Evolutionary conservation across 208 protist genomes (phyloP).

Genomic region (Acanthamoeba triangularis): DNA sequence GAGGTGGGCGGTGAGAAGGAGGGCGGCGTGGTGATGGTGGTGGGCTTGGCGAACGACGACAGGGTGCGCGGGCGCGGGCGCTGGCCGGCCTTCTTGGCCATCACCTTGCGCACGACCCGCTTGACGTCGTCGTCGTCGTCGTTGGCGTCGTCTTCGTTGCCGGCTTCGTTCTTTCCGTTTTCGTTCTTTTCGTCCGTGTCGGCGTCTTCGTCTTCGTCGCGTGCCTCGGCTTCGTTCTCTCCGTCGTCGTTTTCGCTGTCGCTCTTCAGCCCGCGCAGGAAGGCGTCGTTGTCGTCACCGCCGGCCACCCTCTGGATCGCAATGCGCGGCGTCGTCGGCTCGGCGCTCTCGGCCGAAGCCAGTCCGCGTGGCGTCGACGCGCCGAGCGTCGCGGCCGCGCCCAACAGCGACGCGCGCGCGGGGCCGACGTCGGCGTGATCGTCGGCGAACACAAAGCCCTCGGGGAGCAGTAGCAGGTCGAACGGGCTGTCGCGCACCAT

Average conservation of each 20-base stretch:
- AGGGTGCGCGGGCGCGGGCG: too few species aligned
- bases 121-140: too few species aligned
- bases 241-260: not conserved
- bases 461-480: not conserved
- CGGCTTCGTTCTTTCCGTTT: not conserved
- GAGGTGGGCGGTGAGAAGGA: too few species aligned
- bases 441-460: not conserved
- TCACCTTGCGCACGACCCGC: too few species aligned
- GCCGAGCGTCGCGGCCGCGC: not conserved
- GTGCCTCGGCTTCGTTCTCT: not conserved
- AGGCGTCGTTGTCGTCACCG: not conserved
- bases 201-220: not conserved
- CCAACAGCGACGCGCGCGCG: not conserved
- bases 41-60: too few species aligned
- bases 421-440: not conserved
- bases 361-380: too few species aligned
- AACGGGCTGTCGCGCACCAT: slow-evolving; percentile 48
- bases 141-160: not conserved
- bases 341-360: not conserved
- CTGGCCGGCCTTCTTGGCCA: too few species aligned
- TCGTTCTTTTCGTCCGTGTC: not conserved
- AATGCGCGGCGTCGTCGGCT: not conserved
- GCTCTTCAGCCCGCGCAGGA: not conserved
- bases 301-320: not conserved
- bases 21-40: too few species aligned